phyloP scores from a whole-genome alignment of 495 filamentous ascomycete genomes.

The Penicillium antarcticum region DNA sequence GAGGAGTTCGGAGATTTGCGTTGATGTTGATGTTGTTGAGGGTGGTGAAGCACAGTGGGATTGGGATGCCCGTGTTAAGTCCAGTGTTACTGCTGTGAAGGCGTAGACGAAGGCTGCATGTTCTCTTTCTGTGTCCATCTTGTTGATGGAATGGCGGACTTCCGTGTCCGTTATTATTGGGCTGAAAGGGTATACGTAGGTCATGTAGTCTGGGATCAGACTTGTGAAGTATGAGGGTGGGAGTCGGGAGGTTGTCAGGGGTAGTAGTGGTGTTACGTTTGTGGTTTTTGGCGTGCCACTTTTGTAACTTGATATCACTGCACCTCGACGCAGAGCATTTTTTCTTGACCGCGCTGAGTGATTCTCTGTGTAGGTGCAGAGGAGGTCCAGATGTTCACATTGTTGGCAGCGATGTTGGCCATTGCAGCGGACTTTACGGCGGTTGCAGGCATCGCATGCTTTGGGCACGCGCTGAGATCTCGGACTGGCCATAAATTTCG shows the following conservation, averaged over 20 bases:
- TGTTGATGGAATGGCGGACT: slow-evolving; percentile 16
- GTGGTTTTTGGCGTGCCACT: background rate
- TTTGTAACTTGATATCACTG: slow-evolving; percentile 23
- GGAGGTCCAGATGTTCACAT: slow-evolving; percentile 25
- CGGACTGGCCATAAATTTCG: background rate
- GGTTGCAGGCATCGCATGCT: slow-evolving; percentile 70
- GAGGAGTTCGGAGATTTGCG: slow-evolving; percentile 15
- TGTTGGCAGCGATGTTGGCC: slow-evolving; percentile 27
- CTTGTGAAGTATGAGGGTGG: slow-evolving; percentile 9
- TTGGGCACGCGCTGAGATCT: slow-evolving; percentile 1
- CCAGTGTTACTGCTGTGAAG: slow-evolving; percentile 27
- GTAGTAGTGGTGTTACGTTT: background rate
- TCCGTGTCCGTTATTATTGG: slow-evolving; percentile 22
- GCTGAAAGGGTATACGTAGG: slow-evolving; percentile 29
- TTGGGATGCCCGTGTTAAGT: slow-evolving; percentile 14
- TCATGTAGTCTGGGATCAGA: slow-evolving; percentile 20
- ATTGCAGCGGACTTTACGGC: slow-evolving; percentile 80
- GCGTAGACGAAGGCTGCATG: slow-evolving; percentile 23
- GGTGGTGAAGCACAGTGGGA: background rate
- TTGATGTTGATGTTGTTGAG: slow-evolving; percentile 4
- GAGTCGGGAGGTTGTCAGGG: slow-evolving; percentile 1
- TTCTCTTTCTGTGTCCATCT: slow-evolving; percentile 18
- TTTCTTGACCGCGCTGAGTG: slow-evolving; percentile 19
- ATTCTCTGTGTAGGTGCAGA: slow-evolving; percentile 23
- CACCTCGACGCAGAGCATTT: slow-evolving; percentile 16